Evolutionary conservation across 176 grass and related monocot species (phyloP).

Genomic region (Aegilops sharonensis): DNA sequence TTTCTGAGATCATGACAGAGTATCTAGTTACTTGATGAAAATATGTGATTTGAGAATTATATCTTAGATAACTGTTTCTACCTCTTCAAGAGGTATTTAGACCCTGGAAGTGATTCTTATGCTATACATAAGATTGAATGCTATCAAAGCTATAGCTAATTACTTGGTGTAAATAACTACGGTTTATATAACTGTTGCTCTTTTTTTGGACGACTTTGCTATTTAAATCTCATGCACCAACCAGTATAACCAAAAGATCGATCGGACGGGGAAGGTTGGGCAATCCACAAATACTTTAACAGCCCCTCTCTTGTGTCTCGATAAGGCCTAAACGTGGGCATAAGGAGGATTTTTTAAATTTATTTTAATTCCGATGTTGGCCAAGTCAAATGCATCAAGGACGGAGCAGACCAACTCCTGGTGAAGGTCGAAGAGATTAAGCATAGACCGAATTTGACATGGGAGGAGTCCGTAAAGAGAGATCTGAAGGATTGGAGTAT

Average conservation of each 20-base stretch:
- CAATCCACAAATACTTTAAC: background rate
- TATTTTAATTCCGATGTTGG: no score
- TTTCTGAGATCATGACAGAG: background rate
- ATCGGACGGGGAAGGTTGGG: background rate
- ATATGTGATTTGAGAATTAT: background rate
- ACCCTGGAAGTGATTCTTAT: background rate
- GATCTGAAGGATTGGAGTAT: no score
- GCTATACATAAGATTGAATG: background rate
- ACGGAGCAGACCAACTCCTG: no score
- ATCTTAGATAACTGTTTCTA: slow-evolving; percentile 6
- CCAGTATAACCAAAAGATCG: background rate
- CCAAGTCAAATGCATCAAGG: no score
- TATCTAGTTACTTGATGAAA: background rate
- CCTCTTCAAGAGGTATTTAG: background rate
- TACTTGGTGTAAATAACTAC: background rate
- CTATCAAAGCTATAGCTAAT: background rate
- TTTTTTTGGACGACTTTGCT: background rate
- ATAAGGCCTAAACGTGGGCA: background rate
- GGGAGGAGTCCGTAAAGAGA: no score
- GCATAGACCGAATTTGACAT: no score
- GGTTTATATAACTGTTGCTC: background rate
- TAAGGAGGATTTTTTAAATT: background rate
- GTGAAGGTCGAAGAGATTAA: no score
- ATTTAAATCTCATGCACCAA: background rate
- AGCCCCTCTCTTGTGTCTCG: background rate